Conservation (phyloP, 805 yeast genomes). For the Candida caryicola region DNA sequence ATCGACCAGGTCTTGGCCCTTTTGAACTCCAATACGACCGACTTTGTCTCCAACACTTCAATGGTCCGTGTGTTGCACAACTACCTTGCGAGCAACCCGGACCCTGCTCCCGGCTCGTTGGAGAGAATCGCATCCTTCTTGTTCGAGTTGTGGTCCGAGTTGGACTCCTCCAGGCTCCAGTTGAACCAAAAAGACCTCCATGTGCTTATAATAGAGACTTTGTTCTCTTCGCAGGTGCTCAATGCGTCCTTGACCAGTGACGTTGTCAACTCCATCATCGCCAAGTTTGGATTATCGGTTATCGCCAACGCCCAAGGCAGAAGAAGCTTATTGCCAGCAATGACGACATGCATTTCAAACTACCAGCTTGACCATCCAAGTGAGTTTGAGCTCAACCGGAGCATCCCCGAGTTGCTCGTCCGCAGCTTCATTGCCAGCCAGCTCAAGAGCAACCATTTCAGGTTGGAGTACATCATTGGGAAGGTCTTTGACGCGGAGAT, state of each 20-base stretch:
- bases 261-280: slow-evolving; percentile 24
- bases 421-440: slow-evolving; percentile 49
- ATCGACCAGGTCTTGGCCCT: slow-evolving; percentile 3
- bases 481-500: slow-evolving; percentile 43
- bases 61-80: slow-evolving; percentile 18
- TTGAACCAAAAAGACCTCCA: slow-evolving; percentile 68
- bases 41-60: slow-evolving; percentile 24
- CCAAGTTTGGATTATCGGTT: slow-evolving; percentile 40
- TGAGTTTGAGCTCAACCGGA: slow-evolving; percentile 39
- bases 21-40: slow-evolving; percentile 19
- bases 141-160: slow-evolving; percentile 52
- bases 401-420: slow-evolving; percentile 53
- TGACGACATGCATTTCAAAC: slow-evolving; percentile 46
- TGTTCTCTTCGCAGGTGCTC: slow-evolving; percentile 45
- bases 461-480: slow-evolving; percentile 57
- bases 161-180: slow-evolving; percentile 58
- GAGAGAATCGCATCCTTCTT: slow-evolving; percentile 31
- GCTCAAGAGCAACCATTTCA: slow-evolving; percentile 53
- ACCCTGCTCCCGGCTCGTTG: slow-evolving; percentile 4
- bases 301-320: slow-evolving; percentile 55
- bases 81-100: slow-evolving; percentile 10
- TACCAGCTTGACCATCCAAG: slow-evolving; percentile 37
- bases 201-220: slow-evolving; percentile 47
- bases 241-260: slow-evolving; percentile 29
- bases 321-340: slow-evolving; percentile 62